Conservation (phyloP, 305 asterid species). For the Solanum hybrid region DNA sequence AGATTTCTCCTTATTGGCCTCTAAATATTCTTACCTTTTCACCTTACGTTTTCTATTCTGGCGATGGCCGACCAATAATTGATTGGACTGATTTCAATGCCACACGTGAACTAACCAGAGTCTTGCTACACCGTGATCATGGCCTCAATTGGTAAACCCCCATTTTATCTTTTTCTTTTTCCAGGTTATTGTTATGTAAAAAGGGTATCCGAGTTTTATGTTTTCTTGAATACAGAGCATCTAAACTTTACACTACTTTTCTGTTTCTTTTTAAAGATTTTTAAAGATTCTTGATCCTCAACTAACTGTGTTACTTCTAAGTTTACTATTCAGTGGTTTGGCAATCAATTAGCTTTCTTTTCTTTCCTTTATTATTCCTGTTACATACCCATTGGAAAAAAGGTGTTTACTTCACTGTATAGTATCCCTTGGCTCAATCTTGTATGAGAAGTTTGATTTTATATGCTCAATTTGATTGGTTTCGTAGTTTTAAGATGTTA, state of each 20-base stretch:
- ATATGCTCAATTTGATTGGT: not conserved
- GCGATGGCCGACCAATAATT: slow-evolving; percentile 64
- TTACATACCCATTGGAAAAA: not conserved
- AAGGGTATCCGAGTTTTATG: not conserved
- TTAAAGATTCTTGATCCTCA: not conserved
- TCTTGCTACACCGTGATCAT: slow-evolving; percentile 70
- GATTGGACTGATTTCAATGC: slow-evolving; percentile 94
- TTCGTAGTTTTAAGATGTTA: not conserved
- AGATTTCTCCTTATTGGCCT: slow-evolving; percentile 55
- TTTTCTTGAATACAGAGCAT: not conserved
- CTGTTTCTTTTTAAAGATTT: not conserved
- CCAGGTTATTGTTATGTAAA: not conserved
- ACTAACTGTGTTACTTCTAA: not conserved
- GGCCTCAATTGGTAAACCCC: slow-evolving; percentile 48
- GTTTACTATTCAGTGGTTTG: not conserved
- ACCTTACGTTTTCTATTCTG: slow-evolving; percentile 51
- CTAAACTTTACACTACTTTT: not conserved
- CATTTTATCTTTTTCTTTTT: not conserved
- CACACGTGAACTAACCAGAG: slow-evolving; percentile 81
- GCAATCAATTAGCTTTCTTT: not conserved
- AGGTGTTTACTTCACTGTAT: not conserved
- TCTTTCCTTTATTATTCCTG: not conserved
- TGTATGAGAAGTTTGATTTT: not conserved
- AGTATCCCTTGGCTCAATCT: too few species aligned
- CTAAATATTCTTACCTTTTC: slow-evolving; percentile 56